A percentile compares a stretch with the other conserved stretches of the same genome.
These are phyloP conservation scores for Jatropha podagrica DNA, from an alignment of 441 rosid genomes.

Conservation along the genomic window DNA sequence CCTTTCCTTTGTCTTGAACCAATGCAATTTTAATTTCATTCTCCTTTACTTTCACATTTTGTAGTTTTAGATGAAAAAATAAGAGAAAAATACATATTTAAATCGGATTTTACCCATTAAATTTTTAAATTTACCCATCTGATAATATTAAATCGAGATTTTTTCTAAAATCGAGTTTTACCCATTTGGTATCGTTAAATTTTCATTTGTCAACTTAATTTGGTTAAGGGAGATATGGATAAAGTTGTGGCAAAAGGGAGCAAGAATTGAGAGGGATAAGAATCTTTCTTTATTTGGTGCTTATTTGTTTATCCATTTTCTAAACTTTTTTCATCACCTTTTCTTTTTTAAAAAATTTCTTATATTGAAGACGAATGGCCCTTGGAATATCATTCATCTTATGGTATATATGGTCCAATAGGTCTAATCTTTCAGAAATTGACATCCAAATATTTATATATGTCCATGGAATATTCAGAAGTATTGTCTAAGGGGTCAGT, in stretches of 20 bases:
- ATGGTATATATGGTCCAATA: too few species aligned
- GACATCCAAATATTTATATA: background rate
- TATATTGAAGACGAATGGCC: background rate
- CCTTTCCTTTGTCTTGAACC: background rate
- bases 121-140: too few species aligned
- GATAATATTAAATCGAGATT: too few species aligned
- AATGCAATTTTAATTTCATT: too few species aligned
- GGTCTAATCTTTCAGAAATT: background rate
- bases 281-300: constrained; percentile 5
- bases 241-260: background rate
- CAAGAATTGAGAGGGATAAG: background rate
- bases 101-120: too few species aligned
- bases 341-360: background rate
- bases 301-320: background rate
- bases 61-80: too few species aligned
- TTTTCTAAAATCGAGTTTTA: too few species aligned
- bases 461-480: too few species aligned
- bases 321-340: background rate
- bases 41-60: background rate
- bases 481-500: too few species aligned
- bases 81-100: too few species aligned
- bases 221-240: background rate
- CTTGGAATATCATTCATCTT: background rate
- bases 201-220: background rate
- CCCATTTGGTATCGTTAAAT: too few species aligned